These are phyloP conservation scores for Pseudonectria foliicola DNA, from an alignment of 2,329 filamentous ascomycete genomes.

Conservation along the genomic window DNA sequence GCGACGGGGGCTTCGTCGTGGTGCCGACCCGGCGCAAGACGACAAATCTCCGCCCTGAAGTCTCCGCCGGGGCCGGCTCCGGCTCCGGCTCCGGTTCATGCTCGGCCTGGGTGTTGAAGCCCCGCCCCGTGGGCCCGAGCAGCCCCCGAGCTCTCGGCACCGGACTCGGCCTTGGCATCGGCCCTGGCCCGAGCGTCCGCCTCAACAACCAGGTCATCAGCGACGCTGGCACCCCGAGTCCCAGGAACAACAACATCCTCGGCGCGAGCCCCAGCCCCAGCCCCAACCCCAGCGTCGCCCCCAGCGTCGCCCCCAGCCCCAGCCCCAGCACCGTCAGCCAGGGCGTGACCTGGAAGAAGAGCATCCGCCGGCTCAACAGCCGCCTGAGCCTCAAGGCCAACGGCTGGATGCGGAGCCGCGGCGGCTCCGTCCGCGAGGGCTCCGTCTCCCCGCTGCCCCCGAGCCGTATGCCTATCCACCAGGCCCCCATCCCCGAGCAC, in stretches of 20 bases:
- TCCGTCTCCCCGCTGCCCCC: too few relatives aligned
- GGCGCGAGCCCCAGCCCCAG: slow-evolving; percentile 2
- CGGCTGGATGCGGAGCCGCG: slow-evolving; percentile 15
- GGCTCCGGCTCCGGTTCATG: too few relatives aligned
- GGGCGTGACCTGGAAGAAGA: slow-evolving; percentile 11
- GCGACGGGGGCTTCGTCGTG: slow-evolving; percentile 9
- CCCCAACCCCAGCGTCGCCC: too few relatives aligned
- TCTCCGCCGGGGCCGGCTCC: not conserved
- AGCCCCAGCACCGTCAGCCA: not conserved
- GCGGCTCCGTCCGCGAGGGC: too few relatives aligned
- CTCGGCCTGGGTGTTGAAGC: too few relatives aligned
- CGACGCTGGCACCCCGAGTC: not conserved
- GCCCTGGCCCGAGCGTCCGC: too few relatives aligned
- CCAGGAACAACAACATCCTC: too few relatives aligned
- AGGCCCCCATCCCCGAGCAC: too few relatives aligned
- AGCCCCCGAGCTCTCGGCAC: too few relatives aligned
- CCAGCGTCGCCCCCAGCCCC: slow-evolving; percentile 6
- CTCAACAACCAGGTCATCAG: not conserved
- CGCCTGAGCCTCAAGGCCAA: slow-evolving; percentile 17
- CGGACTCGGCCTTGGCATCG: too few relatives aligned
- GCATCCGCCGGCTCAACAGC: slow-evolving; percentile 14
- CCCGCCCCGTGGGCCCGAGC: too few relatives aligned
- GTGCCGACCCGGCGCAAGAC: slow-evolving; percentile 12
- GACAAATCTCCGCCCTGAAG: slow-evolving; percentile 1
- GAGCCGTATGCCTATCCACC: too few relatives aligned